phyloP scores from a whole-genome alignment of 345 rosid genomes.

The Noccaea bulbosa region DNA sequence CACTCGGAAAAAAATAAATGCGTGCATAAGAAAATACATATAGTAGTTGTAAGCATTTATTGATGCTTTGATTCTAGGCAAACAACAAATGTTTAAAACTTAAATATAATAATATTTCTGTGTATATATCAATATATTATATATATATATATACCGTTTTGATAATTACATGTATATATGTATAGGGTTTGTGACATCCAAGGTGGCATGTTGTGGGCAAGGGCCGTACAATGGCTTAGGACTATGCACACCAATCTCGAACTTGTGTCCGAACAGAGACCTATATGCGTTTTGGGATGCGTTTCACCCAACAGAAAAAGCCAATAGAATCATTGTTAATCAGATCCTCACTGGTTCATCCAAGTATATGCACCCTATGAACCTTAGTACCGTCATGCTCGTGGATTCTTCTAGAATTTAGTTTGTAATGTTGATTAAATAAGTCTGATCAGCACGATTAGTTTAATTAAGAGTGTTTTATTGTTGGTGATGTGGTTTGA shows the following conservation, averaged over 20 bases:
- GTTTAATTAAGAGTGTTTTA: constrained; percentile 5
- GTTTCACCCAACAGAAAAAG: constrained; percentile 79
- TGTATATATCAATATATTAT: not conserved
- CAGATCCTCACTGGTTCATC: constrained; percentile 52
- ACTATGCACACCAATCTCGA: constrained; percentile 63
- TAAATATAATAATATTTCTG: not conserved
- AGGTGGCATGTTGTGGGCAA: constrained; percentile 82
- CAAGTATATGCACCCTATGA: constrained; percentile 75
- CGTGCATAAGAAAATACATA: not conserved
- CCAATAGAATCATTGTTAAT: constrained; percentile 58
- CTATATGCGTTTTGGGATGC: constrained; percentile 71
- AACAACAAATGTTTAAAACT: not conserved
- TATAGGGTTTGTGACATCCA: constrained; percentile 67
- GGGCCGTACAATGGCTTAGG: constrained; percentile 79
- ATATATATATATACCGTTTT: not conserved
- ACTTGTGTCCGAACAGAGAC: constrained; percentile 70
- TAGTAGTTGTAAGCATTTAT: constrained; percentile 26
- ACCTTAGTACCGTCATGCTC: constrained; percentile 61
- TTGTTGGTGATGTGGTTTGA: constrained; percentile 20
- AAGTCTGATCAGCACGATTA: constrained; percentile 23
- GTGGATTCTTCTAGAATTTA: constrained; percentile 52
- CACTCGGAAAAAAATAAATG: constrained; percentile 3
- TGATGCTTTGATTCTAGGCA: not conserved
- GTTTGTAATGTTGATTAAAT: constrained; percentile 28
- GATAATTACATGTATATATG: not conserved